Base-by-base conservation (phyloP, 208 protist genomes). In the Blastocrithidia nonstop region DNA sequence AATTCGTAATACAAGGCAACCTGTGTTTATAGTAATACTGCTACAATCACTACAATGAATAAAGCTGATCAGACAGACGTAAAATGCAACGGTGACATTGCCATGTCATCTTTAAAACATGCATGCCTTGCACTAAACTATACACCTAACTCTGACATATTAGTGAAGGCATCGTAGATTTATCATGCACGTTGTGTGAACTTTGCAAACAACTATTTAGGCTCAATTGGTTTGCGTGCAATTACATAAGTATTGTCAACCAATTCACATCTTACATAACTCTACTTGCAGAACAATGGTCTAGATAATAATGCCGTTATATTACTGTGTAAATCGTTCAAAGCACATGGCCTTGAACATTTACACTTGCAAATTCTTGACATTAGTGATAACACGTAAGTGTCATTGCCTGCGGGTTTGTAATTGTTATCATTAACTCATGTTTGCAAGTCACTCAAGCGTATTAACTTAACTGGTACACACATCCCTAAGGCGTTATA, bases 221-320 rank as follows among this genome's bases (percentile, higher is more conserved):
- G 84, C 25, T 62, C 63, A 11, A 56, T 53, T 3, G 84, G 78
- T 1, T 56, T 93, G 37, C 79, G 87, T 49, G 79, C 74, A 13
- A 60, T 85, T n/a, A 65, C 71, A 16, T 57, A 68, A 0, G 45
- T 93, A 7, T 57, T 93, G 11, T 63, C 65, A 6, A 55, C 71
- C 16, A 88, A 88, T 17, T 21, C 55, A 7, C 61, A 68, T 7
- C 35, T 91, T 16, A 40, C 49, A 9, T 57, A 72, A 32, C 50
- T 94, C 4, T 38, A 22, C 5, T 15, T 88, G 8, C 62, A 60
- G 1, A 47, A 61, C 40, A 91, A 81, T 42, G 79, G 82, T 7
- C 38, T 94, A 3, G 67, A 63, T 8, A 94, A 94, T 45, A 75
- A 89, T 37, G 68, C 73, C 0, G 71, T 91, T 23, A 71, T 82